These are phyloP conservation scores for Cyberlindnera americana DNA, from an alignment of 805 yeast species.

Conservation along the genomic window DNA sequence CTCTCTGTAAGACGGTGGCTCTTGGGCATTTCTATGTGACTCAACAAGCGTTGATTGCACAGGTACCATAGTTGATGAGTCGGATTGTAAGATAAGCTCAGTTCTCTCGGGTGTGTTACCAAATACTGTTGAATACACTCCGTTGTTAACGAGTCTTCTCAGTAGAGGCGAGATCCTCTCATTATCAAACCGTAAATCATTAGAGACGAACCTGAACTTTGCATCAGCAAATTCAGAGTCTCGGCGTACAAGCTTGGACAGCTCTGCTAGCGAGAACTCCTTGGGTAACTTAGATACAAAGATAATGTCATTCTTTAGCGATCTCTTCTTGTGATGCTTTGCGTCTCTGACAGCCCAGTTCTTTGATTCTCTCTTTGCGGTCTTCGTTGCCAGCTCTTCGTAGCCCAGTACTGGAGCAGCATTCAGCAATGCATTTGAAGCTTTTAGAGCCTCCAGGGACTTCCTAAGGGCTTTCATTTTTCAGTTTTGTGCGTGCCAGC, in stretches of 20 bases:
- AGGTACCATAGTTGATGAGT: too few species aligned
- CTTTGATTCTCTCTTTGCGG: conserved; percentile 1
- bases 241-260: conserved; percentile 11
- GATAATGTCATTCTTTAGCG: conserved; percentile 1
- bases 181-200: conserved; percentile 8
- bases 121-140: conserved; percentile 16
- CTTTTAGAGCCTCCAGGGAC: conserved; percentile 5
- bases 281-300: conserved; percentile 19
- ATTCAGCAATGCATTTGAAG: background rate
- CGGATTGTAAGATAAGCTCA: background rate
- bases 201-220: conserved; percentile 18
- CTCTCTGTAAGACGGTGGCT: conserved; percentile 1
- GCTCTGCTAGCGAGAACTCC: conserved; percentile 17
- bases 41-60: conserved; percentile 1
- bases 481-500: background rate
- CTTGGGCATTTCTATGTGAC: background rate
- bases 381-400: background rate
- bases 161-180: conserved; percentile 14
- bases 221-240: conserved; percentile 8
- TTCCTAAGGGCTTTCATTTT: background rate
- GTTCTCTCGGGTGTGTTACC: conserved; percentile 17
- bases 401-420: background rate
- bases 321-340: background rate
- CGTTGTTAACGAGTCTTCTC: conserved; percentile 22
- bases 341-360: conserved; percentile 1